These are phyloP conservation scores for Cryptococcus floricola DNA, from an alignment of 1,284 basidiomycete genomes.

Conservation along the genomic window DNA sequence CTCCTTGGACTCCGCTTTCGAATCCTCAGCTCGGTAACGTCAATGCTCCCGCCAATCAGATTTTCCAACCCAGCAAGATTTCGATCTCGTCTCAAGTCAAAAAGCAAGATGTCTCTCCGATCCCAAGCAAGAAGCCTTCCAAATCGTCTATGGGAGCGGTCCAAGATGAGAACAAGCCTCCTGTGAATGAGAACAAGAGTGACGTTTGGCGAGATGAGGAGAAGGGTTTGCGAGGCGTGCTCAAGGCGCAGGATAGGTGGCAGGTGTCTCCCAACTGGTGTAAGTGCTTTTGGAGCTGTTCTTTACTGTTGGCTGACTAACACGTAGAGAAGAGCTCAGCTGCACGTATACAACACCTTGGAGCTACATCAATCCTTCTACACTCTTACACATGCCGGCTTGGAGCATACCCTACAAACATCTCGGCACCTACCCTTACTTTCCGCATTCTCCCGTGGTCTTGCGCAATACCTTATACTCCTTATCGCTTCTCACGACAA, in stretches of 20 bases:
- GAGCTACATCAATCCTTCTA: too few relatives aligned
- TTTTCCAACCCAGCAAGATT: not conserved
- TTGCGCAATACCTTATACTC: too few relatives aligned
- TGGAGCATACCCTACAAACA: too few relatives aligned
- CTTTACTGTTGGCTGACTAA: too few relatives aligned
- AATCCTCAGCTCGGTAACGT: not conserved
- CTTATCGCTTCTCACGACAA: too few relatives aligned
- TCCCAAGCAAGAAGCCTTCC: not conserved
- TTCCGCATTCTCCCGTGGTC: too few relatives aligned
- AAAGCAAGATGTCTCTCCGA: not conserved
- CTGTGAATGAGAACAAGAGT: not conserved
- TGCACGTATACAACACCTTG: too few relatives aligned
- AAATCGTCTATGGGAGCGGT: not conserved
- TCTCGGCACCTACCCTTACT: too few relatives aligned
- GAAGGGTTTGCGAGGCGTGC: not conserved
- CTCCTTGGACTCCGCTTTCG: not conserved
- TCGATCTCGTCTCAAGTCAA: not conserved
- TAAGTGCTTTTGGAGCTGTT: not conserved
- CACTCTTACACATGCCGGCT: too few relatives aligned
- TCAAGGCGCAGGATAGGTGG: not conserved
- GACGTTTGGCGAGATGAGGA: not conserved
- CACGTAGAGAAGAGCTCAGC: too few relatives aligned
- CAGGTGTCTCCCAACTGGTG: conserved; percentile 2
- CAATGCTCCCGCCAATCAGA: not conserved
- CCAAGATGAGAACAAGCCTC: not conserved